A percentile compares a stretch with the other conserved stretches of the same genome.
phyloP scores from a whole-genome alignment of 768 basidiomycete species.

The Terana coerulea region DNA sequence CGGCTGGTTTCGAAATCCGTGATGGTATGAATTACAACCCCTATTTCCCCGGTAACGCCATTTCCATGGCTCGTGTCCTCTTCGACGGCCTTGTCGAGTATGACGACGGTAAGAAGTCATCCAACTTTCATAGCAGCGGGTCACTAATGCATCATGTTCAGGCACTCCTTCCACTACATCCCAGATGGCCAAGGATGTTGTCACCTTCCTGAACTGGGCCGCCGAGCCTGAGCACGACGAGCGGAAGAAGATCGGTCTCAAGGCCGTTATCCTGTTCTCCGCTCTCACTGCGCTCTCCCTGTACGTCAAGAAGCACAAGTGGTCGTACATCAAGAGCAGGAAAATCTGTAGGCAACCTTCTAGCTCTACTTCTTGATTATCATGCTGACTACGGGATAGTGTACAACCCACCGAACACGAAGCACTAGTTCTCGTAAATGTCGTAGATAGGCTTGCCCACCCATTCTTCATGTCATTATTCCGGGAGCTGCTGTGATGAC shows the following conservation, averaged over 20 bases:
- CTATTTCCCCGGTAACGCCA: slow-evolving; percentile 98
- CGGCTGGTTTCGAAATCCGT: slow-evolving; percentile 90
- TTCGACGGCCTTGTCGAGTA: slow-evolving; percentile 97
- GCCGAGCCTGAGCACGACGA: slow-evolving; percentile 98
- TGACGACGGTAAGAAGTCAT: slow-evolving; percentile 68
- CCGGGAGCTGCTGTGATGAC: too few species aligned
- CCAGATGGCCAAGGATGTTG: slow-evolving; percentile 99
- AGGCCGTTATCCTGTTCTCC: slow-evolving; percentile 93
- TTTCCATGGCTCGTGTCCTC: slow-evolving; percentile 95
- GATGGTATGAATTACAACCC: slow-evolving; percentile 99
- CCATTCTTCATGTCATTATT: too few species aligned
- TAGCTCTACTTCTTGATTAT: neutral
- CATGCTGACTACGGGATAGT: slow-evolving; percentile 31
- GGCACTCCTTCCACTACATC: slow-evolving; percentile 95
- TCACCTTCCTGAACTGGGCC: slow-evolving; percentile 94
- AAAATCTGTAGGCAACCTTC: slow-evolving; percentile 67
- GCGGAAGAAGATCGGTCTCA: slow-evolving; percentile 94
- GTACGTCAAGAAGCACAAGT: slow-evolving; percentile 96
- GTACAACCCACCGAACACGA: slow-evolving; percentile 55
- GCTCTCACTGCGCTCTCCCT: slow-evolving; percentile 74
- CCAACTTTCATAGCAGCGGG: neutral
- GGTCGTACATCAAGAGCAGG: slow-evolving; percentile 87
- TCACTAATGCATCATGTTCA: slow-evolving; percentile 23
- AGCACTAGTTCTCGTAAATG: slow-evolving; percentile 29
- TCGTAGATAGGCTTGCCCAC: slow-evolving; percentile 1